Percentiles rank a stretch among this genome's conserved stretches.
phyloP scores from a whole-genome alignment of 148 eudicot genomes.

The Pouteria glomerata region DNA sequence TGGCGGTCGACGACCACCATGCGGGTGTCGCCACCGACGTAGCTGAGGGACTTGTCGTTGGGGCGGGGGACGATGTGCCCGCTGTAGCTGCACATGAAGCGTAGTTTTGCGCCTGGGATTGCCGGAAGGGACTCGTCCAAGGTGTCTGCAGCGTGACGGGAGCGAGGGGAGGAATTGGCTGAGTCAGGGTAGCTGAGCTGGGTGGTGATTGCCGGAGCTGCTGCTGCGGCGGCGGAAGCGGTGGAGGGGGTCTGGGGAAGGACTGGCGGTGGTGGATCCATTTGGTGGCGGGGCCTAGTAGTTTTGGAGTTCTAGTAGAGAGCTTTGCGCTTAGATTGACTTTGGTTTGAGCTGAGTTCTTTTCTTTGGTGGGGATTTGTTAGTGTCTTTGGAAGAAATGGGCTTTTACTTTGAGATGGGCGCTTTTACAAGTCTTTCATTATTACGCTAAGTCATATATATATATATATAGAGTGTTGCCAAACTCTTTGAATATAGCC shows the following conservation, averaged over 20 bases:
- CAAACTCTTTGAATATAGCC: too few species aligned
- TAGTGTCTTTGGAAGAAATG: too few species aligned
- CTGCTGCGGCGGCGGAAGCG: background rate
- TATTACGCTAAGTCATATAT: too few species aligned
- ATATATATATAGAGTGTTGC: too few species aligned
- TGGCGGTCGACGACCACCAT: slow-evolving; percentile 55
- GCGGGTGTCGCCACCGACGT: slow-evolving; percentile 81
- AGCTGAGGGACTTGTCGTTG: slow-evolving; percentile 67
- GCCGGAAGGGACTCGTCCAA: slow-evolving; percentile 54
- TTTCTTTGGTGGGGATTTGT: too few species aligned
- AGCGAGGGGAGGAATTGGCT: slow-evolving; percentile 35
- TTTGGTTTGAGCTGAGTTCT: too few species aligned
- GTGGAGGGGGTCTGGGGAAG: slow-evolving; percentile 15
- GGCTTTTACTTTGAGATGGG: too few species aligned
- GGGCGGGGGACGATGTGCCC: slow-evolving; percentile 86
- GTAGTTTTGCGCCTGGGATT: slow-evolving; percentile 60
- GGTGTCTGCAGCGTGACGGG: slow-evolving; percentile 26
- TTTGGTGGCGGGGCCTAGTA: background rate
- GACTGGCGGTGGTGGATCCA: slow-evolving; percentile 42
- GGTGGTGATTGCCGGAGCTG: slow-evolving; percentile 4
- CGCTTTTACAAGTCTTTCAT: too few species aligned
- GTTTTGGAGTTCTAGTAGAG: too few species aligned
- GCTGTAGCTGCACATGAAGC: slow-evolving; percentile 84
- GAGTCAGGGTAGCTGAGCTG: slow-evolving; percentile 26
- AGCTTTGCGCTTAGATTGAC: too few species aligned